Percentiles rank a stretch among this genome's conserved stretches.
Evolutionary conservation across 1,139 yeast species (phyloP).

Genomic region (Geotrichum carabidarum): DNA sequence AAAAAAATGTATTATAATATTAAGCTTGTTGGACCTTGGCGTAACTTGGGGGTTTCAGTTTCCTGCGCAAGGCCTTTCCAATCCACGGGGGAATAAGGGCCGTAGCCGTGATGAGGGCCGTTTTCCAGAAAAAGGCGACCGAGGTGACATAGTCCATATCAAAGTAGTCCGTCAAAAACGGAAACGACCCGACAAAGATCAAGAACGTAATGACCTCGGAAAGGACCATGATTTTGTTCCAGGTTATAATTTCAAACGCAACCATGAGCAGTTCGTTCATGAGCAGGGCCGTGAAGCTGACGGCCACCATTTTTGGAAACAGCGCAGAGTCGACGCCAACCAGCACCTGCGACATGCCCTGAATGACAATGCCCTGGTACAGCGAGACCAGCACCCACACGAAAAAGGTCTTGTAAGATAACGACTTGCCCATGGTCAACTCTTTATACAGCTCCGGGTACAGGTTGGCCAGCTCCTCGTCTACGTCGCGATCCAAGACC

Average conservation of each 20-base stretch:
- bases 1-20: neutral
- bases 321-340: slow-evolving; percentile 53
- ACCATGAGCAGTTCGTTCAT: slow-evolving; percentile 91
- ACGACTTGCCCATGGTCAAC: slow-evolving; percentile 77
- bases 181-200: slow-evolving; percentile 67
- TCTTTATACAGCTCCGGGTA: slow-evolving; percentile 96
- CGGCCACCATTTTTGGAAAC: slow-evolving; percentile 74
- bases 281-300: slow-evolving; percentile 74
- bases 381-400: slow-evolving; percentile 86
- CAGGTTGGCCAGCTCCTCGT: slow-evolving; percentile 77
- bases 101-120: slow-evolving; percentile 55
- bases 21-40: slow-evolving; percentile 72
- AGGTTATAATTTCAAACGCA: slow-evolving; percentile 80
- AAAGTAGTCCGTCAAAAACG: slow-evolving; percentile 79
- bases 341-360: slow-evolving; percentile 70
- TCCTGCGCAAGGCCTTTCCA: slow-evolving; percentile 65
- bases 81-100: slow-evolving; percentile 90
- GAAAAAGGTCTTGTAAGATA: slow-evolving; percentile 82
- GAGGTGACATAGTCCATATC: slow-evolving; percentile 60
- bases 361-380: slow-evolving; percentile 79
- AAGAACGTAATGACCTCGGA: slow-evolving; percentile 67
- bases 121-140: slow-evolving; percentile 62
- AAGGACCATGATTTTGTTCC: slow-evolving; percentile 75
- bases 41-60: slow-evolving; percentile 85
- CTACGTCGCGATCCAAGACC: slow-evolving; percentile 87